Evolutionary conservation across 2,329 filamentous ascomycete genomes (phyloP), one percentile per base, ranked within the genome.

Genomic region (Helotiales sp.): DNA sequence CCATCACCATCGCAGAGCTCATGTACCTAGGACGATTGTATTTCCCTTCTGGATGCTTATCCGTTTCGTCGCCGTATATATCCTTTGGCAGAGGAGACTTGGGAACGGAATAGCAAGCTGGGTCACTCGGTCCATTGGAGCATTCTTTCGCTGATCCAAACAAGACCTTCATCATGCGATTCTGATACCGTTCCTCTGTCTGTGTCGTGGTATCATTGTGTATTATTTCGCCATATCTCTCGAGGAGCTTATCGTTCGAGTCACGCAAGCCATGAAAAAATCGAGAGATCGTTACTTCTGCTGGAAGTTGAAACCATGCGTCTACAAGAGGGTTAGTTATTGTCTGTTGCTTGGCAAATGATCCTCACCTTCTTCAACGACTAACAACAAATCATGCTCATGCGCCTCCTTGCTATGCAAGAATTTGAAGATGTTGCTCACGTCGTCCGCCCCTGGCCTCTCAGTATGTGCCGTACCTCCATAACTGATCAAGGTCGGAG

Each of bases 61-160:
- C 76, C 2, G 76, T 79, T 25, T 75, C 66, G 42, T 71, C 71
- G 2, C 76, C 77, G 61, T 82, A 82, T 0, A 78, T 70, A 58
- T 82, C 75, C 7, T 73, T 70, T 1, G 79, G 77, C 1, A 85
- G 64, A 5, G 75, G 73, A 0, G 81, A 84, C 25, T 77, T 67
- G 0, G 83, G 82, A 0, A 81, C 76, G 17, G 77, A 76, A 40
- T 74, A 75, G 66, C 83, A 86, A n/a, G 79, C 77, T 33, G 77
- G 70, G 53, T 82, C 78, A 1, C 72, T 68, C 2, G 66, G 54
- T 1, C 70, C 62, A 58, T 75, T 74, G 2, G 75, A 75, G 62
- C 83, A 86, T 22, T 73, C 67, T 67, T 85, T 85, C 54, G 78
- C 75, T 8, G 81, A 79, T 2, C 76, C 79, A 60, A 85, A 86